Conservation (phyloP, 208 protist genomes). For the Hexamita inflata region DNA sequence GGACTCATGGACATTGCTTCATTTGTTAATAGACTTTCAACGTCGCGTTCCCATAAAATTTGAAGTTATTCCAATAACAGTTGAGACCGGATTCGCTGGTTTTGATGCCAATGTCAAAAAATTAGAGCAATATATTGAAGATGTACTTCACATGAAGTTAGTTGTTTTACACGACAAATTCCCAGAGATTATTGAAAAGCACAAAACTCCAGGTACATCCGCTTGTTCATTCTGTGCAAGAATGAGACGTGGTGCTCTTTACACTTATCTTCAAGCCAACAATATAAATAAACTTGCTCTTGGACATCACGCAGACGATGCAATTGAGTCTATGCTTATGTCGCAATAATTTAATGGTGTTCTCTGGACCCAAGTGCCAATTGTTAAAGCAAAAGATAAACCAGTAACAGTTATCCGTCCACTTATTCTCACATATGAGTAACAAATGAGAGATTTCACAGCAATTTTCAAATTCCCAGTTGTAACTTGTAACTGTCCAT, state of each 20-base stretch:
- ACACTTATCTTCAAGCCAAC: background rate
- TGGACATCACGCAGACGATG: slow-evolving; percentile 19
- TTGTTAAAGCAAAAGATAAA: background rate
- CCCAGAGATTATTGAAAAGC: slow-evolving; percentile 8
- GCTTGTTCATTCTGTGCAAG: slow-evolving; percentile 17
- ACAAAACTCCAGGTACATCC: background rate
- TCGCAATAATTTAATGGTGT: background rate
- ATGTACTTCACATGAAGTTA: background rate
- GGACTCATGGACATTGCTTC: slow-evolving; percentile 10
- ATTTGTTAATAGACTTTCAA: background rate
- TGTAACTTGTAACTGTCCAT: slow-evolving; percentile 19
- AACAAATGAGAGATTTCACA: background rate
- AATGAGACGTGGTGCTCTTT: background rate
- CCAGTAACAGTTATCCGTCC: slow-evolving; percentile 6
- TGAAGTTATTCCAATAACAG: slow-evolving; percentile 16
- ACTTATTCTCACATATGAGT: background rate
- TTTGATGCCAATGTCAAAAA: slow-evolving; percentile 9
- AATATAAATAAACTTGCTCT: slow-evolving; percentile 15
- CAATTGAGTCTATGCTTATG: slow-evolving; percentile 22
- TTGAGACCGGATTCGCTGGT: slow-evolving; percentile 6
- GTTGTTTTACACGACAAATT: background rate
- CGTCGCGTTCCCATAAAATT: background rate
- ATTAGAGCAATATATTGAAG: background rate
- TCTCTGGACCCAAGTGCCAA: slow-evolving; percentile 12
- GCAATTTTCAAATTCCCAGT: background rate